Evolutionary conservation across 2,329 filamentous ascomycete genomes (phyloP), one percentile per base, ranked within the genome.

Genomic region (Hypoxylon sp.): DNA sequence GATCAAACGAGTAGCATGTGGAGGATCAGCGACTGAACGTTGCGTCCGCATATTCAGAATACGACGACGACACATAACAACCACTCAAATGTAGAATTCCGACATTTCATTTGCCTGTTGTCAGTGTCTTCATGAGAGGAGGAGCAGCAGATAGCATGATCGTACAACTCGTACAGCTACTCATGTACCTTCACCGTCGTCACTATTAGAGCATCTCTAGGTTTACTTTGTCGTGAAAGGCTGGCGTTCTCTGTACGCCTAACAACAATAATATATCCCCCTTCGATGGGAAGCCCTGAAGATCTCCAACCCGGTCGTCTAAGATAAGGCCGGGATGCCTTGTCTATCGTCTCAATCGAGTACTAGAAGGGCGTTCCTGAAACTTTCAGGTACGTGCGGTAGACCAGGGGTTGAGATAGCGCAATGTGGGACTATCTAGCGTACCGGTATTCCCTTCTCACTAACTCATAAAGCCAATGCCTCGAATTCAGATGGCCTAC

Each of bases 321-420:
- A 56, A 70, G 57, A 59, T 48, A 39, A 46, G 24, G 33, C 64
- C 22, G 14, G 64, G 67, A 53, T 63, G 19, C 54, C 65, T 53
- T 60, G 62, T 51, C 35, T 37, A 52, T 31, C 24, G 58, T 70
- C 29, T 62, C 63, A 63, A 63, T 54, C 46, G 46, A 55, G 53
- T 42, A 51, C 44, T 47, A 39, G 46, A 57, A 59, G 29, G 37
- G 24, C 54, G 65, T 63, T 65, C 50, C 65, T 68, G 68, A 68
- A 65, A 68, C 57, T 26, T 51, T 48, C 58, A 70, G 65, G 60
- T 57, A 65, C 68, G 39, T 54, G 60, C 54, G 51, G 56, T 39
- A 61, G 65, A 65, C 61, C 65, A 68, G 65, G 68, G 62, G 58
- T 50, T 54, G 19, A 53, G 64, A 65, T 67, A 39, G 60, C 22